phyloP scores from a whole-genome alignment of 192 early-diverging fungal species.

The Umbelopsis sp. region DNA sequence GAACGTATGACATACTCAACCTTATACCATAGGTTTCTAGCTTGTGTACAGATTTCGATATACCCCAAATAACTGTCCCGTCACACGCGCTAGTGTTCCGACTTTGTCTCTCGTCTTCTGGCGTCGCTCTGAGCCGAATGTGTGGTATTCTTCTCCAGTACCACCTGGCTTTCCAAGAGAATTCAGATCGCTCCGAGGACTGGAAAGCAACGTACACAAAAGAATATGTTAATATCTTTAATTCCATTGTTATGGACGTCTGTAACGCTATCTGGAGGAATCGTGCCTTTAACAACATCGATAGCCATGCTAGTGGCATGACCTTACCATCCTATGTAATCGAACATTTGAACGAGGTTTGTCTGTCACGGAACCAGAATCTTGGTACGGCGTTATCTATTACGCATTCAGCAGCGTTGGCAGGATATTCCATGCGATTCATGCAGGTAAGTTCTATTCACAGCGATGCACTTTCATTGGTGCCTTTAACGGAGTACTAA shows the following conservation, averaged over 20 bases:
- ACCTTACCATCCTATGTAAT: conserved; percentile 39
- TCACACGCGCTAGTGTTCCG: conserved; percentile 45
- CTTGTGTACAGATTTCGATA: conserved; percentile 25
- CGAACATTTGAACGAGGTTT: background rate
- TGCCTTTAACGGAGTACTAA: background rate
- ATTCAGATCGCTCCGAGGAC: conserved; percentile 31
- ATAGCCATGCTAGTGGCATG: conserved; percentile 44
- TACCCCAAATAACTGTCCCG: conserved; percentile 51
- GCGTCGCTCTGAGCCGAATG: conserved; percentile 51
- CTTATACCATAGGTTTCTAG: conserved; percentile 24
- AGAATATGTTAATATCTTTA: conserved; percentile 52
- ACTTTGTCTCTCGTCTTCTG: conserved; percentile 45
- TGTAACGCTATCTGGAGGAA: conserved; percentile 54
- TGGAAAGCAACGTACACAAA: conserved; percentile 36
- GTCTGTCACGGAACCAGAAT: background rate
- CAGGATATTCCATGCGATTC: conserved; percentile 43
- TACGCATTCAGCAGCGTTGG: conserved; percentile 44
- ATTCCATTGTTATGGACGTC: conserved; percentile 57
- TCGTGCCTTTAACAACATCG: conserved; percentile 43
- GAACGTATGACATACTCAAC: background rate
- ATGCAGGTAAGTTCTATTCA: conserved; percentile 33
- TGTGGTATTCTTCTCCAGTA: conserved; percentile 51
- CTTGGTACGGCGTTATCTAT: conserved; percentile 30
- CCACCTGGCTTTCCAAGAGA: conserved; percentile 46
- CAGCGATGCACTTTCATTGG: too few species aligned